phyloP scores from a whole-genome alignment of 306 rosid genomes.

The Acacia melanoxylon region DNA sequence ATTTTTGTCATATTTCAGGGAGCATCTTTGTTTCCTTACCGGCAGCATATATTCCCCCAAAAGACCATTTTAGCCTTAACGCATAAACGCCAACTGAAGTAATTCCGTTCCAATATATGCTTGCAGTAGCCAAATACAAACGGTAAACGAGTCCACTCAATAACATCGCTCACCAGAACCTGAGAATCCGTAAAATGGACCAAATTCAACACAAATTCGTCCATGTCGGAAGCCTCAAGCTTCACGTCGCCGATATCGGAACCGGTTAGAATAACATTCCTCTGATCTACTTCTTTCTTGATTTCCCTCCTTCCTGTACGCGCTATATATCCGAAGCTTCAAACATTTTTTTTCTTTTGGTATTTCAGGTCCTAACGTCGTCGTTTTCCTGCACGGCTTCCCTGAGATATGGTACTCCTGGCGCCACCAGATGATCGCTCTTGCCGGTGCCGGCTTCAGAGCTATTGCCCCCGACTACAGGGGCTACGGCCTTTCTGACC shows the following conservation, averaged over 20 bases:
- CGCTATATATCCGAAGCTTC: neutral
- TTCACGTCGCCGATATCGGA: conserved; percentile 56
- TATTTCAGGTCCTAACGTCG: conserved; percentile 49
- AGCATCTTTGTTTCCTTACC: neutral
- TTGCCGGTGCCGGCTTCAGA: conserved; percentile 54
- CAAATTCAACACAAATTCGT: conserved; percentile 50
- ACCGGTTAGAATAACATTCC: conserved; percentile 33
- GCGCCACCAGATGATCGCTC: conserved; percentile 63
- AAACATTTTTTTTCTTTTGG: neutral
- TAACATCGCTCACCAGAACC: neutral
- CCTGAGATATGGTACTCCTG: conserved; percentile 72
- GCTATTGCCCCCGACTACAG: conserved; percentile 55
- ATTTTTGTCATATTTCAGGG: neutral
- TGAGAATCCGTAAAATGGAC: conserved; percentile 33
- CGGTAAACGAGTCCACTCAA: neutral
- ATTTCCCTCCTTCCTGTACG: neutral
- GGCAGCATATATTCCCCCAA: neutral
- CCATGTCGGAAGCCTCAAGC: conserved; percentile 43
- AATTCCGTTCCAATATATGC: neutral
- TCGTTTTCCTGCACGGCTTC: conserved; percentile 57
- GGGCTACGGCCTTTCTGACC: conserved; percentile 61
- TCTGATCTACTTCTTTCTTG: no score
- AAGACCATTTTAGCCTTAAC: neutral
- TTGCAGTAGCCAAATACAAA: neutral
- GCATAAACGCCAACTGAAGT: neutral